Percentiles rank a stretch among this genome's conserved stretches.
These are phyloP conservation scores for Elsinoe ampelina DNA, from an alignment of 2,329 filamentous ascomycete species.

Conservation along the genomic window DNA sequence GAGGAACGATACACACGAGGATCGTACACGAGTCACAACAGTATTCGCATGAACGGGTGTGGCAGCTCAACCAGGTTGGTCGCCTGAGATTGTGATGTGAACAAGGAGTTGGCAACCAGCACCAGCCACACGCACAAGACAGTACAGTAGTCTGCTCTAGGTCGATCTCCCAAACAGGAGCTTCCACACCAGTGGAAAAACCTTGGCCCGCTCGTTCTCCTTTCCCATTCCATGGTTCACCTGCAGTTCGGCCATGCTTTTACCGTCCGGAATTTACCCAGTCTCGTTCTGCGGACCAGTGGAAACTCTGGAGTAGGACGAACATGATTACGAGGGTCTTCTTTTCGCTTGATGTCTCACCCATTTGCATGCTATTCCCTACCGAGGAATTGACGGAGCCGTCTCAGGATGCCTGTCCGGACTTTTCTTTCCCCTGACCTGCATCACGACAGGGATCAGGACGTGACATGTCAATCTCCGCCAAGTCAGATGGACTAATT, in stretches of 20 bases:
- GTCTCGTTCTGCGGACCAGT: too few relatives aligned
- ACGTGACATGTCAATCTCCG: background rate
- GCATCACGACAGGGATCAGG: background rate
- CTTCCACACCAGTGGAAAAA: background rate
- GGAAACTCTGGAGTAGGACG: too few relatives aligned
- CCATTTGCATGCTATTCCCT: background rate
- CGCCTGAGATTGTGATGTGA: background rate
- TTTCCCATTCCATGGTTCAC: background rate
- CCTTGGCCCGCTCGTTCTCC: background rate
- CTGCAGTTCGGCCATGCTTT: background rate
- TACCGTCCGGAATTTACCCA: background rate
- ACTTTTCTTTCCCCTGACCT: background rate
- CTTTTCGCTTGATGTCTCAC: too few relatives aligned
- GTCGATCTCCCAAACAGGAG: background rate
- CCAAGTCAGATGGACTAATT: conserved; percentile 1
- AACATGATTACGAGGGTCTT: too few relatives aligned
- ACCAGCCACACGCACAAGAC: background rate
- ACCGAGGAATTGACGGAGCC: background rate
- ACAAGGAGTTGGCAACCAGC: background rate
- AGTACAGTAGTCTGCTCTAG: background rate
- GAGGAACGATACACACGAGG: too few relatives aligned
- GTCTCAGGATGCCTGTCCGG: background rate
- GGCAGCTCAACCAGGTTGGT: background rate
- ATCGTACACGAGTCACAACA: background rate
- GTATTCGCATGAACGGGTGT: background rate